Evolutionary conservation across 1,284 basidiomycete species (phyloP).

Genomic region (Ganoderma resinaceum): DNA sequence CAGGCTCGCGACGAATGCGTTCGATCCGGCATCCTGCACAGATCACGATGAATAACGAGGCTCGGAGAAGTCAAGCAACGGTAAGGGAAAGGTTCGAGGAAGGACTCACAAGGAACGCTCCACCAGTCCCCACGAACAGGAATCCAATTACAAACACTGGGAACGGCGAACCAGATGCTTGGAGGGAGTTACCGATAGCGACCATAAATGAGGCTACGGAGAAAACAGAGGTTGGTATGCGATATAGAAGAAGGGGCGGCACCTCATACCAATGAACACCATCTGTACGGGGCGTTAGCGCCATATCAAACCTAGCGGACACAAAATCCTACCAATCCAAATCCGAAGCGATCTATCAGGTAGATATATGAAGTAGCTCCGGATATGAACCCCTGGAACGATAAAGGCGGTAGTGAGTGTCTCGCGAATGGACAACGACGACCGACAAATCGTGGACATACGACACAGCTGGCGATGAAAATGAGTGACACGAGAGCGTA

Average conservation of each 20-base stretch:
- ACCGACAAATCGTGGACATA: slow-evolving; percentile 34
- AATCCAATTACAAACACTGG: slow-evolving; percentile 65
- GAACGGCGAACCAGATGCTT: slow-evolving; percentile 68
- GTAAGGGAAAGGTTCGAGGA: not conserved
- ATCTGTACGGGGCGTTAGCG: slow-evolving; percentile 27
- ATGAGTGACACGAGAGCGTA: slow-evolving; percentile 59
- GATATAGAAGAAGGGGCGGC: not conserved
- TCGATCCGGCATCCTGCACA: slow-evolving; percentile 57
- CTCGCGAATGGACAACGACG: not conserved
- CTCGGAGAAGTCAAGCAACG: too few species aligned
- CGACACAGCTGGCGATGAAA: slow-evolving; percentile 62
- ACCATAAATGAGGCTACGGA: slow-evolving; percentile 36
- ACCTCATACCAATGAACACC: slow-evolving; percentile 34
- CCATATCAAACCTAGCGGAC: not conserved
- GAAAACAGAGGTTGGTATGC: not conserved
- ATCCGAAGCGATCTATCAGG: slow-evolving; percentile 58
- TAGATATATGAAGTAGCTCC: slow-evolving; percentile 57
- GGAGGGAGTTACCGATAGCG: slow-evolving; percentile 56
- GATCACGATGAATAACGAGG: not conserved
- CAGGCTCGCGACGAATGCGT: slow-evolving; percentile 59
- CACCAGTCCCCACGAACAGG: slow-evolving; percentile 66
- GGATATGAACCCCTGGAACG: slow-evolving; percentile 51
- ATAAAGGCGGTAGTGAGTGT: not conserved
- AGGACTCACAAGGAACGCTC: slow-evolving; percentile 54
- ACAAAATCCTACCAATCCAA: slow-evolving; percentile 53